Conservation (phyloP, 371 early-diverging fungal species). For the Zychaea mexicana region DNA sequence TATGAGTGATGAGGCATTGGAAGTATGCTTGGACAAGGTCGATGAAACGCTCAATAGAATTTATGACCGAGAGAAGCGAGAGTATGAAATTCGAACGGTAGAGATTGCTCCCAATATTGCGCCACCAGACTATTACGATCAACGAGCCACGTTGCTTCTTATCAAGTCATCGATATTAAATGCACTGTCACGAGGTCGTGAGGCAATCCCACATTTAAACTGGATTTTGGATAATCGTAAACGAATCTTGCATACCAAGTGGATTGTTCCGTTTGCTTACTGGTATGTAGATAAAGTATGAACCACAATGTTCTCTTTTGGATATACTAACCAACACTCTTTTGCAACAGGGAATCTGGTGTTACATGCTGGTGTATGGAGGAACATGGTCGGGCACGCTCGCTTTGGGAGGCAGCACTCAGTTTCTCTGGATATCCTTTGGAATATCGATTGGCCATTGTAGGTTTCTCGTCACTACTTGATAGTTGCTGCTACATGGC, state of each 20-base stretch:
- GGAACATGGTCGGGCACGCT: constrained; percentile 41
- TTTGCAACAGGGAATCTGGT: constrained; percentile 53
- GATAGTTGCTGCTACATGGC: neutral
- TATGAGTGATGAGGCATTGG: constrained; percentile 47
- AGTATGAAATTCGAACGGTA: constrained; percentile 45
- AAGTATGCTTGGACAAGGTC: constrained; percentile 42
- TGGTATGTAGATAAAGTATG: constrained; percentile 39
- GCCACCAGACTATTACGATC: constrained; percentile 49
- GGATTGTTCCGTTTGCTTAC: constrained; percentile 64
- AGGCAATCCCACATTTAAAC: constrained; percentile 49
- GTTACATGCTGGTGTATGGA: constrained; percentile 55
- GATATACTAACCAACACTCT: neutral
- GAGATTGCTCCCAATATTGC: constrained; percentile 42
- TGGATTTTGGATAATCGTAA: constrained; percentile 63
- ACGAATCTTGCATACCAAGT: constrained; percentile 51
- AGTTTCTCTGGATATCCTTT: constrained; percentile 53
- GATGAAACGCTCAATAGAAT: constrained; percentile 43
- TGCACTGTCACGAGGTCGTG: constrained; percentile 28
- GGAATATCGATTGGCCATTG: constrained; percentile 54
- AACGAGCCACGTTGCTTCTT: constrained; percentile 43
- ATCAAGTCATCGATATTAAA: constrained; percentile 43
- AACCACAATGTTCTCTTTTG: neutral
- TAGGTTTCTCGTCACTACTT: constrained; percentile 20
- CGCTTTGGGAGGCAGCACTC: constrained; percentile 55
- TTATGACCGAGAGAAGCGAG: constrained; percentile 49